phyloP scores from a whole-genome alignment of 139 green algal species.

The Chlamydomonas sphaeroides region DNA sequence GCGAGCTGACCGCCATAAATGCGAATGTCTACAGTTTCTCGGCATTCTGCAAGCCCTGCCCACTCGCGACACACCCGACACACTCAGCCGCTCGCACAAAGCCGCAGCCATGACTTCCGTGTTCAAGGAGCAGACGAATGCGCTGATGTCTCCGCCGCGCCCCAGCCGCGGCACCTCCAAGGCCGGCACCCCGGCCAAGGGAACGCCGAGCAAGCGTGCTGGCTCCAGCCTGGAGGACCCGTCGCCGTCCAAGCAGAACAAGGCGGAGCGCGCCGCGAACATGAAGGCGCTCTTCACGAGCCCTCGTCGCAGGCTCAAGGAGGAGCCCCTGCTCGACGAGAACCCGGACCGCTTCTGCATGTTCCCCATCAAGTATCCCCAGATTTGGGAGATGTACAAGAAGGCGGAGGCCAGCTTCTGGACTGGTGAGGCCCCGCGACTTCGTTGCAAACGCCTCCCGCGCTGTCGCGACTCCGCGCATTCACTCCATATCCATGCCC shows the following conservation, averaged over 20 bases:
- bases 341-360: slow-evolving; percentile 95
- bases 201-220: background rate
- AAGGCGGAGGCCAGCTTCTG: slow-evolving; percentile 96
- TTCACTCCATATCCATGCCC: too few relatives aligned
- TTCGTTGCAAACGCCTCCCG: too few relatives aligned
- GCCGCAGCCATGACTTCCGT: background rate
- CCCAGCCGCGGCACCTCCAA: background rate
- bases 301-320: slow-evolving; percentile 7
- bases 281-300: slow-evolving; percentile 27
- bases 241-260: slow-evolving; percentile 6
- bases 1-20: too few relatives aligned
- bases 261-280: background rate
- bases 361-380: slow-evolving; percentile 87
- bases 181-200: slow-evolving; percentile 6
- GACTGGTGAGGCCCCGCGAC: slow-evolving; percentile 70
- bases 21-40: too few relatives aligned
- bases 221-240: background rate
- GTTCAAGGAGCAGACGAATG: slow-evolving; percentile 3
- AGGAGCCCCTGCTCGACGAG: slow-evolving; percentile 84
- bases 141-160: slow-evolving; percentile 11
- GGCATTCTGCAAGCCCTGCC: too few relatives aligned
- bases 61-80: too few relatives aligned
- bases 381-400: slow-evolving; percentile 97
- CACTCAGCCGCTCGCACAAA: too few relatives aligned
- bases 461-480: too few relatives aligned